These are phyloP conservation scores for Castanea mollissima DNA, from an alignment of 306 rosid species.

Conservation along the genomic window DNA sequence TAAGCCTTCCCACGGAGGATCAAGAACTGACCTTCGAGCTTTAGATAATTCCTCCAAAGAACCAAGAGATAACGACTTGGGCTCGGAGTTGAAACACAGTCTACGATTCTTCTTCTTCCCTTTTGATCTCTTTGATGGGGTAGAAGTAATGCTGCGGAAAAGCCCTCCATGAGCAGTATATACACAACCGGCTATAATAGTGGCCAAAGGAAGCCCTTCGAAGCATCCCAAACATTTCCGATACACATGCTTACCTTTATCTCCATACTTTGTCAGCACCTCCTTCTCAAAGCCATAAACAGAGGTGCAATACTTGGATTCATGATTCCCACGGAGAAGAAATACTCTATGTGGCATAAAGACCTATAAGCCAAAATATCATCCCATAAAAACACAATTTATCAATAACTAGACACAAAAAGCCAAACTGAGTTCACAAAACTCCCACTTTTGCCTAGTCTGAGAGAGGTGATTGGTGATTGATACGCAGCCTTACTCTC, in stretches of 20 bases:
- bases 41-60: slow-evolving; percentile 69
- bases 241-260: slow-evolving; percentile 77
- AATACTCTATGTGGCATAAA: slow-evolving; percentile 57
- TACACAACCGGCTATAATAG: slow-evolving; percentile 68
- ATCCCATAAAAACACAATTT: not conserved
- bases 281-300: slow-evolving; percentile 88
- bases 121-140: slow-evolving; percentile 64
- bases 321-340: slow-evolving; percentile 84
- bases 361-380: slow-evolving; percentile 41
- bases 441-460: too few species aligned
- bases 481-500: too few species aligned
- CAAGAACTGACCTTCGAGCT: slow-evolving; percentile 84
- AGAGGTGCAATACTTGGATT: slow-evolving; percentile 89
- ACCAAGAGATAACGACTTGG: slow-evolving; percentile 51
- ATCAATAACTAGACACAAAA: not conserved
- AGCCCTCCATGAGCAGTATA: slow-evolving; percentile 92
- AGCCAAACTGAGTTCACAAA: too few species aligned
- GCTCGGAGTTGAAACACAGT: slow-evolving; percentile 45
- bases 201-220: slow-evolving; percentile 88
- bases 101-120: slow-evolving; percentile 81
- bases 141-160: slow-evolving; percentile 61
- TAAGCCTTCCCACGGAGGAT: slow-evolving; percentile 92
- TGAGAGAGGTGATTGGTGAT: too few species aligned
- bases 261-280: slow-evolving; percentile 70
- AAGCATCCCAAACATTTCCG: slow-evolving; percentile 90